phyloP scores from a whole-genome alignment of 176 grass and related monocot species.

The Elymus sibiricus region DNA sequence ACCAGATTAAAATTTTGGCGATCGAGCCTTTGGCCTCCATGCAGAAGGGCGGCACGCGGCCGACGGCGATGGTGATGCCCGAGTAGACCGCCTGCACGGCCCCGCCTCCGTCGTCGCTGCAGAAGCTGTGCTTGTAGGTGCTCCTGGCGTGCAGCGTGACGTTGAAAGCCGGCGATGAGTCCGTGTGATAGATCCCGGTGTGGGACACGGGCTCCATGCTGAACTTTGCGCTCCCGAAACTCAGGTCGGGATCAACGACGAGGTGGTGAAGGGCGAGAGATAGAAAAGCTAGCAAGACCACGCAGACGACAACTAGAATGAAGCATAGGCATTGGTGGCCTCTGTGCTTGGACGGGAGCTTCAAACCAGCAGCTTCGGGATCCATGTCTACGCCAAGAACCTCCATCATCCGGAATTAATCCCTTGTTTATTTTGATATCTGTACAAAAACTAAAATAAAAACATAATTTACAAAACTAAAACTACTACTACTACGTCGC shows the following conservation, averaged over 20 bases:
- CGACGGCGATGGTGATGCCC: not conserved
- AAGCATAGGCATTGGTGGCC: not conserved
- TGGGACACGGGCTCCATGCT: constrained; percentile 8
- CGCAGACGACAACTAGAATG: too few species aligned
- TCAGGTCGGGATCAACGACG: not conserved
- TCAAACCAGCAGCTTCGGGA: too few species aligned
- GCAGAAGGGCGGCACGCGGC: not conserved
- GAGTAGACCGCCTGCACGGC: not conserved
- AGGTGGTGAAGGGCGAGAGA: not conserved
- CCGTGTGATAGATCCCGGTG: not conserved
- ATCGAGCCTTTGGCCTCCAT: not conserved
- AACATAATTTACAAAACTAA: too few species aligned
- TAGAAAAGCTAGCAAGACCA: not conserved
- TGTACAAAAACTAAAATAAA: too few species aligned
- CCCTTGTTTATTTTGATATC: too few species aligned
- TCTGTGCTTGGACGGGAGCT: not conserved
- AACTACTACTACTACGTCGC: too few species aligned
- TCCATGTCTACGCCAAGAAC: too few species aligned
- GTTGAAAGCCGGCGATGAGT: not conserved
- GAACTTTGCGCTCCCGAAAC: not conserved
- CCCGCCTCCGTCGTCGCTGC: not conserved
- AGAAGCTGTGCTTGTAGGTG: not conserved
- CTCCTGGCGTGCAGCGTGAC: not conserved
- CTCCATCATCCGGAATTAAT: too few species aligned
- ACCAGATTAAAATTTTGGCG: too few species aligned